Base-by-base conservation (phyloP, 805 yeast genomes). In the Saccharomyces jurei region DNA sequence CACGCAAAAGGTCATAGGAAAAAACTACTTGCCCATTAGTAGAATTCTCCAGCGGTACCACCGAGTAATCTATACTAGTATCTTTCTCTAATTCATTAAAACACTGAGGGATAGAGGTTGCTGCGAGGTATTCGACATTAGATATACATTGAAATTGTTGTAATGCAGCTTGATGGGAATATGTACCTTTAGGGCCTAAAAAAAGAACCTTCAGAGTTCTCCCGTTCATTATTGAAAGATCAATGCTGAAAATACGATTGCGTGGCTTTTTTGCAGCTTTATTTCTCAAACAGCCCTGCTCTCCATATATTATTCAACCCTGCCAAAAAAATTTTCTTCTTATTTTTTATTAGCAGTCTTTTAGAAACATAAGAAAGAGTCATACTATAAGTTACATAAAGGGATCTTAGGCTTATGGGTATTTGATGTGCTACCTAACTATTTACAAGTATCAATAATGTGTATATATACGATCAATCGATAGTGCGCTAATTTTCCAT, bases 11-110 rank as follows among this genome's bases (percentile, higher is more conserved):
- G 65, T 90, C 96, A 67, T 88, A 84, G 0, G 97, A 88, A 64
- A 85, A 81, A 1, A 84, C 87, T 6, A 94, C 99, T 60, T 86
- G 91, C 0, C 99, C 99, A 69, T 92, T 94, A 1, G 97, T 86
- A 2, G 97, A 90, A 72, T 92, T 92, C 63, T 92, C 97, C 61
- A 89, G 81, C 1, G 99, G 99, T 2, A 94, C 86, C 10, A 90
- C 86, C 0, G 92, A 84, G 64, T 74, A 83, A 52, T 83, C 84
- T n/a, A 82, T 83, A 3, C 63, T 60, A 21, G 71, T 71, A 10
- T 74, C 71, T 2, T 69, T 60, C 32, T 77, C 69, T 9, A 86
- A 71, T 1, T 74, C 67, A 50, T 76, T 73, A 66, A 92, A 87
- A 65, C 97, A 92, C 26, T 81, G 82, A 53, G 81, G 81, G 1